A percentile compares a stretch with the other conserved stretches of the same genome.
phyloP scores from a whole-genome alignment of 1,139 yeast genomes.

The Saccharomyces pastorianus region DNA sequence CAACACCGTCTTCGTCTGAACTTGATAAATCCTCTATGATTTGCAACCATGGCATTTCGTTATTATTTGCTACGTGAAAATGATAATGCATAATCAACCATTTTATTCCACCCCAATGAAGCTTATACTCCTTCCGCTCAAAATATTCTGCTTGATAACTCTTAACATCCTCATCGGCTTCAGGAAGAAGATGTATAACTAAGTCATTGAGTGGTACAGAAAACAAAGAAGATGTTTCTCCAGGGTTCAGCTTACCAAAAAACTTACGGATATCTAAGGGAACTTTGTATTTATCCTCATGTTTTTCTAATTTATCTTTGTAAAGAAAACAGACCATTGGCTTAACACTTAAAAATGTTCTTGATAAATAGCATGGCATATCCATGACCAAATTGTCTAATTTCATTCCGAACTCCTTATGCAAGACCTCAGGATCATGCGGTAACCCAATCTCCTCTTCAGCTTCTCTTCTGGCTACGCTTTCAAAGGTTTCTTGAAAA shows the following conservation, averaged over 20 bases:
- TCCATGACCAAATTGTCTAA: conserved; percentile 26
- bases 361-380: conserved; percentile 67
- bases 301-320: conserved; percentile 28
- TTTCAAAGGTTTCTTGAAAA: conserved; percentile 57
- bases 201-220: conserved; percentile 62
- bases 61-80: conserved; percentile 47
- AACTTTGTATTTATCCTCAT: conserved; percentile 33
- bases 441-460: conserved; percentile 79
- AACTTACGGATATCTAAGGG: conserved; percentile 21
- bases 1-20: conserved; percentile 44
- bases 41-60: conserved; percentile 58
- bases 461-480: conserved; percentile 72
- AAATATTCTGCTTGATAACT: conserved; percentile 28
- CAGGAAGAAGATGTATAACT: conserved; percentile 29
- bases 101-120: conserved; percentile 60
- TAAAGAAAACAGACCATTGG: conserved; percentile 70
- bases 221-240: conserved; percentile 61
- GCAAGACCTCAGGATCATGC: conserved; percentile 40
- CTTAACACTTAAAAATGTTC: conserved; percentile 73
- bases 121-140: conserved; percentile 30
- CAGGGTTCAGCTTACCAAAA: conserved; percentile 48
- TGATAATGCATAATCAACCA: conserved; percentile 57
- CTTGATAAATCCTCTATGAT: conserved; percentile 48
- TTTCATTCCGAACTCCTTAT: conserved; percentile 42
- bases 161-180: conserved; percentile 11